Evolutionary conservation across 495 filamentous ascomycete species (phyloP).

Genomic region (Umbilicaria muhlenbergii): DNA sequence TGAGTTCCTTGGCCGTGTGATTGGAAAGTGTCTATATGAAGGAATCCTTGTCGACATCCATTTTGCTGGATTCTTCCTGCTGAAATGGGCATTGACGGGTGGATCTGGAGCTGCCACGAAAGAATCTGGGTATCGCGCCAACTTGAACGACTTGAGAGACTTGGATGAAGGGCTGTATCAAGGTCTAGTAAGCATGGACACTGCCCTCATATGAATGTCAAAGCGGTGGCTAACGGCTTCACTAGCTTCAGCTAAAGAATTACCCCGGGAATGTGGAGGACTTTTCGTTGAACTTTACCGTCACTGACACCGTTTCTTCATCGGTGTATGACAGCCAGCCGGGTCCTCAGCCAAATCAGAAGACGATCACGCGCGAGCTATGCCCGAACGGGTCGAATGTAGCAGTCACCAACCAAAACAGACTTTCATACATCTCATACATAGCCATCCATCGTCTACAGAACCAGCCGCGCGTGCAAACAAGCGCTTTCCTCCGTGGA

Average conservation of each 20-base stretch:
- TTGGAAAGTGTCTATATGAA: conserved; percentile 97
- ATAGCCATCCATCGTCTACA: conserved; percentile 76
- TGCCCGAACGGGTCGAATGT: conserved; percentile 59
- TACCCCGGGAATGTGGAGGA: conserved; percentile 66
- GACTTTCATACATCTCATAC: conserved; percentile 84
- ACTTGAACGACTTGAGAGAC: conserved; percentile 83
- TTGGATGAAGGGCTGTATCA: conserved; percentile 90
- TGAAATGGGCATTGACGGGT: conserved; percentile 80
- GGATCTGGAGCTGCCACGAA: conserved; percentile 40
- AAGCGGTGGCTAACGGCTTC: conserved; percentile 3
- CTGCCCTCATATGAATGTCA: background rate
- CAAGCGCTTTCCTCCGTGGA: conserved; percentile 72
- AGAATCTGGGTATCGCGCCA: conserved; percentile 66
- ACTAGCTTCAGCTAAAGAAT: conserved; percentile 65
- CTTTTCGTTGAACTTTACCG: conserved; percentile 77
- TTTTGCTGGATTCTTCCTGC: conserved; percentile 91
- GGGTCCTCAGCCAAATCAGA: conserved; percentile 2
- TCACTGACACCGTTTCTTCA: conserved; percentile 58
- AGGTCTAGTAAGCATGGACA: conserved; percentile 45
- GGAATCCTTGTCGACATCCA: conserved; percentile 87
- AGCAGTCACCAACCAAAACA: conserved; percentile 79
- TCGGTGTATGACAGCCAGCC: conserved; percentile 22
- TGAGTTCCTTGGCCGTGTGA: conserved; percentile 82
- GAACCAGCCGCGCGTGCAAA: conserved; percentile 60
- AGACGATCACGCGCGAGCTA: conserved; percentile 54